A percentile compares a stretch with the other conserved stretches of the same genome.
phyloP scores from a whole-genome alignment of 2,329 filamentous ascomycete genomes.

The Colletotrichum australisinense region DNA sequence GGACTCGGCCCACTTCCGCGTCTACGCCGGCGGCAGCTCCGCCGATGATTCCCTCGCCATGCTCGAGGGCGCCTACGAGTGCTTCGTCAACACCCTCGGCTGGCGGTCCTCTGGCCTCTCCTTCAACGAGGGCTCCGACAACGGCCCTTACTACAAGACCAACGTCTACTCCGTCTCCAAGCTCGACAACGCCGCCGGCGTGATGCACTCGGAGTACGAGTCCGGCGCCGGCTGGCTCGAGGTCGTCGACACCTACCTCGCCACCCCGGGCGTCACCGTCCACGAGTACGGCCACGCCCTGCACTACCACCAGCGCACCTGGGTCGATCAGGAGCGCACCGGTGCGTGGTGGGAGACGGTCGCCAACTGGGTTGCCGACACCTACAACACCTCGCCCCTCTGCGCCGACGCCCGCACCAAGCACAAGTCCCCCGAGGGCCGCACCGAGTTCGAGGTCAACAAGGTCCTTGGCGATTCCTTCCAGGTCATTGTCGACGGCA shows the following conservation, averaged over 20 bases:
- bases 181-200: conserved; percentile 52
- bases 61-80: conserved; percentile 59
- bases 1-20: conserved; percentile 53
- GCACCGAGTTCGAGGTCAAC: conserved; percentile 53
- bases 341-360: conserved; percentile 64
- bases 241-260: conserved; percentile 53
- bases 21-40: conserved; percentile 44
- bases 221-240: conserved; percentile 56
- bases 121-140: conserved; percentile 45
- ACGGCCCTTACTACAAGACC: conserved; percentile 56
- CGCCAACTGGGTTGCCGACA: conserved; percentile 62
- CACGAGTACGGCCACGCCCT: conserved; percentile 63
- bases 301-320: conserved; percentile 56
- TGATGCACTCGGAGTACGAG: conserved; percentile 52
- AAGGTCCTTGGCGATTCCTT: conserved; percentile 60
- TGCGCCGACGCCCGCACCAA: conserved; percentile 53
- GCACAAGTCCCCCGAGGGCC: conserved; percentile 47
- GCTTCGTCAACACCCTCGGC: conserved; percentile 50
- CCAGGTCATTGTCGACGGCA: conserved; percentile 61
- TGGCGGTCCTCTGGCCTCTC: conserved; percentile 53
- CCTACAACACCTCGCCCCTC: conserved; percentile 56
- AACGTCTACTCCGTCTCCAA: conserved; percentile 56
- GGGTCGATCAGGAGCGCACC: conserved; percentile 57
- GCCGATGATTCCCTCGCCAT: conserved; percentile 47
- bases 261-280: conserved; percentile 53